Base-by-base conservation (phyloP, 1,284 basidiomycete genomes). In the Xanthoconium separans region DNA sequence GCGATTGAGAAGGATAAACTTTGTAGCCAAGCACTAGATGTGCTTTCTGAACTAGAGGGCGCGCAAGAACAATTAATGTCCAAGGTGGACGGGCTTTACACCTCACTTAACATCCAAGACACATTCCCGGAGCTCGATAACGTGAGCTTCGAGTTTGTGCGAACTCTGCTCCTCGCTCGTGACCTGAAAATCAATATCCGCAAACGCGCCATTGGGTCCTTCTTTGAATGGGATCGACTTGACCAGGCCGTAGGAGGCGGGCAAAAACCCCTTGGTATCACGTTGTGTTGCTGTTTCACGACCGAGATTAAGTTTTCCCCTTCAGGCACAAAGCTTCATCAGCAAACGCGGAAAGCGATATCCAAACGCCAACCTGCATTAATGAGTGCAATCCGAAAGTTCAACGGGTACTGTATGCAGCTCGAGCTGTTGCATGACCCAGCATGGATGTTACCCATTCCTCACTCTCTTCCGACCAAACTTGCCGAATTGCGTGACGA, bases 161-260 rank as follows among this genome's bases (percentile, higher is more conserved):
- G 57, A 0, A 66, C 53, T 0, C 62, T 77, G 0, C 42, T 76
- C 0, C 53, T 75, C 47, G 69, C 69, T 0, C 58, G 62, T 0
- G 71, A 75, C 30, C 60, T 75, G 12, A 77, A 77, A 51, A 71
- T 73, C n/a, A 73, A 71, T 43, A 73, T 77, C 20, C 56, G 65
- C 0, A 73, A 71, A 44, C 53, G 65, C 2, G 72, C 68, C 0
- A 68, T 74, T 7, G 65, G 64, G 0, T 70, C 66, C n/a, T 76
- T 77, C 44, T 70, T 72, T 15, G 72, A 76, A 44, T 75, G 69
- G 69, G 72, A 76, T 24, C 62, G 59, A 9, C 58, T 77, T 0
- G 69, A 74, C 47, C 66, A 61, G 22, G 72, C 72, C 0, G 68
- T 68, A 6, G 65, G 69, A 0, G 68, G 75, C 0, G 55, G 60